phyloP scores from a whole-genome alignment of 768 basidiomycete genomes.

The Tylopilus intermedius region DNA sequence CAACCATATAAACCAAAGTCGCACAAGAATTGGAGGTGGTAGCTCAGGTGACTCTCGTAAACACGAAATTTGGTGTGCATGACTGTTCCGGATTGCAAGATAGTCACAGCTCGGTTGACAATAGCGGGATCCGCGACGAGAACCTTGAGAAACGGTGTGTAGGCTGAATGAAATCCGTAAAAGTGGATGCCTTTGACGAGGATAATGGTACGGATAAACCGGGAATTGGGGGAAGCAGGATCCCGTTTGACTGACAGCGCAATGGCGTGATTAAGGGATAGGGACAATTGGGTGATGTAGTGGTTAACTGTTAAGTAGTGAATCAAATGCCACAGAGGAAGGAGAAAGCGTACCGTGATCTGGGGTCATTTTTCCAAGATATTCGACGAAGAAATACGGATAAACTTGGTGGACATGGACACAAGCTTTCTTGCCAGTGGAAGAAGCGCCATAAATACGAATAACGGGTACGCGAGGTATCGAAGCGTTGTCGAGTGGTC shows the following conservation, averaged over 20 bases:
- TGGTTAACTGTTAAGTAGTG: conserved; percentile 45
- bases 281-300: conserved; percentile 64
- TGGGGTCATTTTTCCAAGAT: conserved; percentile 60
- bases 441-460: conserved; percentile 82
- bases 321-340: background rate
- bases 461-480: conserved; percentile 73
- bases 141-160: conserved; percentile 87
- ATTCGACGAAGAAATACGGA: conserved; percentile 37
- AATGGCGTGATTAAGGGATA: conserved; percentile 82
- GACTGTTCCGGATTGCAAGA: conserved; percentile 78
- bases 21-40: conserved; percentile 85
- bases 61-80: conserved; percentile 74
- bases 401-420: conserved; percentile 52
- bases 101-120: conserved; percentile 64
- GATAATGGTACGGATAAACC: conserved; percentile 68
- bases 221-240: conserved; percentile 51
- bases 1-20: conserved; percentile 96
- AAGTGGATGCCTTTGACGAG: conserved; percentile 94
- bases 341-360: conserved; percentile 47
- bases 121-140: conserved; percentile 65
- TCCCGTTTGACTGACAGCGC: conserved; percentile 75
- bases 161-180: conserved; percentile 87
- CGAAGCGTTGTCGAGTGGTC: conserved; percentile 54
- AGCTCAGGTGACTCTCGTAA: conserved; percentile 89
- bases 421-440: conserved; percentile 71